Percentiles rank a stretch among this genome's conserved stretches.
phyloP scores from a whole-genome alignment of 768 basidiomycete species.

The Suillus subalutaceus region DNA sequence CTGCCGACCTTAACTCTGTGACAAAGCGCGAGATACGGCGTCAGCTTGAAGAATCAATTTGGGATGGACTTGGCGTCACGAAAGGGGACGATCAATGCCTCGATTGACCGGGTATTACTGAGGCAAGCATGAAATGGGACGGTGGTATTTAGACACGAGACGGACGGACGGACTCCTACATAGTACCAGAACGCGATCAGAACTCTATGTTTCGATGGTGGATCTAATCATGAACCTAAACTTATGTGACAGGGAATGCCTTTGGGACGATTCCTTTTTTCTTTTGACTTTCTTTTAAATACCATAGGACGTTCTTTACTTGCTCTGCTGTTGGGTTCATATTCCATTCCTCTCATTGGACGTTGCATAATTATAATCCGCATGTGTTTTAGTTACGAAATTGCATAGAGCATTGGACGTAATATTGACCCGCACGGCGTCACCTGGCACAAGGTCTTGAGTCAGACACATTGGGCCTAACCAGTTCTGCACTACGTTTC shows the following conservation, averaged over 20 bases:
- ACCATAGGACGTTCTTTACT: conserved; percentile 11
- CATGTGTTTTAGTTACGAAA: conserved; percentile 14
- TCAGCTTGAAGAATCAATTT: conserved; percentile 80
- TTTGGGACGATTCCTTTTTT: neutral
- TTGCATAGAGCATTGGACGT: neutral
- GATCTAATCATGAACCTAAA: conserved; percentile 12
- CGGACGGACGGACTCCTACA: conserved; percentile 6
- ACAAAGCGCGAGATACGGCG: conserved; percentile 92
- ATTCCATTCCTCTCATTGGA: conserved; percentile 11
- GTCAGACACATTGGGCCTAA: no score
- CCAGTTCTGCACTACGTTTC: no score
- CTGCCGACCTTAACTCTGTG: conserved; percentile 84
- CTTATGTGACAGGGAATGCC: conserved; percentile 8
- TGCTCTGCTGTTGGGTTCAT: conserved; percentile 8
- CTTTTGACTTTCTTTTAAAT: neutral
- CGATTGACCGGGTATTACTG: conserved; percentile 73
- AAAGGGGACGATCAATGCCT: conserved; percentile 74
- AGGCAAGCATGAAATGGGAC: conserved; percentile 38
- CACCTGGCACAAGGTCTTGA: no score
- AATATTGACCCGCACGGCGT: no score
- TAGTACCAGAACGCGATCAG: conserved; percentile 5
- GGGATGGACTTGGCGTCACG: conserved; percentile 74
- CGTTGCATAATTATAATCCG: conserved; percentile 1
- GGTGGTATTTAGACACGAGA: conserved; percentile 3
- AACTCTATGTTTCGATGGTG: conserved; percentile 10